Conservation (phyloP, 495 filamentous ascomycete species). For the Penicillium daleae region DNA sequence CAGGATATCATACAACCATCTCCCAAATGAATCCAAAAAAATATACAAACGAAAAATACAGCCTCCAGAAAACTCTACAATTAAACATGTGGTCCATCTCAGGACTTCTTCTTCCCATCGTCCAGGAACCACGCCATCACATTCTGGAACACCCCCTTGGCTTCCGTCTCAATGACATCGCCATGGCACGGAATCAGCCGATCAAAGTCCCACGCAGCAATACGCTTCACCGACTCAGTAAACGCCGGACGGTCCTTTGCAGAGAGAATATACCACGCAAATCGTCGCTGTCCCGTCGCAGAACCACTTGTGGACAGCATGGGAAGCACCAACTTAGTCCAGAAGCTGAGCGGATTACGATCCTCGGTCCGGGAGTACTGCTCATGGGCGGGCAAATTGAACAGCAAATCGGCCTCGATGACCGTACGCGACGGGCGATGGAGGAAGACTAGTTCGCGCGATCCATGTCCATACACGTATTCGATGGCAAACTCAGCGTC, state of each 20-base stretch:
- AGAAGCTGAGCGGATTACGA: constrained; percentile 55
- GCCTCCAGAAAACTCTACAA: background rate
- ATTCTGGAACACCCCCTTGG: constrained; percentile 76
- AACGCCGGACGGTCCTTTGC: constrained; percentile 66
- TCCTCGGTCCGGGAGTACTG: constrained; percentile 74
- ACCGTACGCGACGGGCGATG: constrained; percentile 80
- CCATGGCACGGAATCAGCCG: constrained; percentile 92
- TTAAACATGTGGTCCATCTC: background rate
- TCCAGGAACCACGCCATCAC: constrained; percentile 86
- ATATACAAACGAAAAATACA: background rate
- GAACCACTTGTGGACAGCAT: constrained; percentile 60
- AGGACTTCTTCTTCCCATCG: constrained; percentile 45
- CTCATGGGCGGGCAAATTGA: constrained; percentile 87
- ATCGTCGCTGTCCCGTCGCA: constrained; percentile 75
- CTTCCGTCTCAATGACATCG: constrained; percentile 79
- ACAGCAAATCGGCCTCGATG: constrained; percentile 90
- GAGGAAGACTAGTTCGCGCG: constrained; percentile 84
- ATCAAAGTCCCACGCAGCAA: constrained; percentile 83
- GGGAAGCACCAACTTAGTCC: constrained; percentile 64
- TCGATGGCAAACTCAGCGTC: constrained; percentile 85
- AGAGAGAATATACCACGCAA: constrained; percentile 79
- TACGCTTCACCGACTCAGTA: constrained; percentile 65
- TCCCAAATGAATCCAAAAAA: background rate
- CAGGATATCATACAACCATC: constrained; percentile 8
- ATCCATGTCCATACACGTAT: constrained; percentile 77